Evolutionary conservation across 1,284 basidiomycete genomes (phyloP).

Genomic region (Cutaneotrichosporon daszewskae): DNA sequence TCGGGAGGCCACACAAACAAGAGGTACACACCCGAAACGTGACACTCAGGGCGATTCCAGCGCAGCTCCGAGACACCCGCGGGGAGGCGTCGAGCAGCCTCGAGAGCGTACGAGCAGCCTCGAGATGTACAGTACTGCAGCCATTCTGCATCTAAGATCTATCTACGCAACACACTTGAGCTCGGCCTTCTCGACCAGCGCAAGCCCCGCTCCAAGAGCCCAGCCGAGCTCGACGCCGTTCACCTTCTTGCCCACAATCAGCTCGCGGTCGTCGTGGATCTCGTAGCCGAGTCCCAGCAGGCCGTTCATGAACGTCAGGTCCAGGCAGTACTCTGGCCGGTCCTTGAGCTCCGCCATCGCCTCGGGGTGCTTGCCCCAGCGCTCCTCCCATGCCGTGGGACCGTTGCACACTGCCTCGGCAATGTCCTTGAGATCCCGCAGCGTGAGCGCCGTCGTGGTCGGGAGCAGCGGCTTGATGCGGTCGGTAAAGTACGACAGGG

Average conservation of each 20-base stretch:
- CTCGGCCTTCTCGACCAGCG: constrained; percentile 52
- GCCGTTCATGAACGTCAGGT: constrained; percentile 91
- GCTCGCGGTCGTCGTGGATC: constrained; percentile 61
- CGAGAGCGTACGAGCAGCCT: too few relatives aligned
- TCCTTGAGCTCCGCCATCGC: constrained; percentile 71
- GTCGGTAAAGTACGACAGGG: constrained; percentile 97
- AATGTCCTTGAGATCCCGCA: constrained; percentile 60
- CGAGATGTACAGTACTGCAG: too few relatives aligned
- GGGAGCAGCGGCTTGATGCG: constrained; percentile 74
- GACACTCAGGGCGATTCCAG: too few relatives aligned
- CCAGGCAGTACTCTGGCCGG: constrained; percentile 89
- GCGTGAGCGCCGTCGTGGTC: constrained; percentile 49
- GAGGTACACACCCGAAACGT: too few relatives aligned
- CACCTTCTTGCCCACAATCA: constrained; percentile 82
- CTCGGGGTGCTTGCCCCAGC: constrained; percentile 37
- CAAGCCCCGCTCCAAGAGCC: constrained; percentile 80
- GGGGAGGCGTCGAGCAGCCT: too few relatives aligned
- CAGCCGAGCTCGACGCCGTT: constrained; percentile 90
- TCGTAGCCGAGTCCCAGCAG: constrained; percentile 78
- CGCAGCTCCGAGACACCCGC: too few relatives aligned
- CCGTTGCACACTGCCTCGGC: constrained; percentile 70
- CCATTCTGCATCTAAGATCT: too few relatives aligned
- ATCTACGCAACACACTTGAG: constrained; percentile 42
- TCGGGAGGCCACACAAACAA: too few relatives aligned
- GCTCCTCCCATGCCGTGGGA: constrained; percentile 55